Percentiles rank a stretch among this genome's conserved stretches.
phyloP scores from a whole-genome alignment of 352 stramenopile genomes.

The Thalassiosira livingstoniorum region DNA sequence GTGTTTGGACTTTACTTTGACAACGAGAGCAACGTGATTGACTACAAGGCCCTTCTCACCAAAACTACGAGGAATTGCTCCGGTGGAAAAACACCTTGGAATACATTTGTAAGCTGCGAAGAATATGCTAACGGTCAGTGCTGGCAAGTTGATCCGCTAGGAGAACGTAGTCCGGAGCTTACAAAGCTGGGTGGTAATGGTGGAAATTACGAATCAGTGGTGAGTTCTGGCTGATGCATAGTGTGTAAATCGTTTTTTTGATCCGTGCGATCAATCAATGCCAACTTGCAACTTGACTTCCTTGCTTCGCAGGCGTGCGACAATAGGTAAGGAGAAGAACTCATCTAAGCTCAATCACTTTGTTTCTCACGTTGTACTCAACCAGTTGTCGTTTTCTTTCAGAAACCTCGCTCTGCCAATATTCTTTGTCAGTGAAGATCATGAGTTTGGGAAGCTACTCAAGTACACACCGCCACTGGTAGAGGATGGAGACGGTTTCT shows the following conservation, averaged over 20 bases:
- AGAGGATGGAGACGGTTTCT: not conserved
- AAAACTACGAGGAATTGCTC: constrained; percentile 57
- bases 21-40: constrained; percentile 34
- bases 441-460: not conserved
- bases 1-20: constrained; percentile 54
- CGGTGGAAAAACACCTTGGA: constrained; percentile 53
- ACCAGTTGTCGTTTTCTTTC: too few relatives aligned
- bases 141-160: constrained; percentile 28
- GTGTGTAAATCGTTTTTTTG: too few relatives aligned
- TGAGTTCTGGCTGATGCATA: too few relatives aligned
- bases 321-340: too few relatives aligned
- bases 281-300: too few relatives aligned
- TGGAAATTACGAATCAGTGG: constrained; percentile 15
- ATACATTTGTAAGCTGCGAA: constrained; percentile 45
- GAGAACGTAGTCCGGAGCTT: not conserved
- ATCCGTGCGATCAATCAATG: too few relatives aligned
- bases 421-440: constrained; percentile 39
- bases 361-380: too few relatives aligned
- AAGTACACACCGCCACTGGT: constrained; percentile 21
- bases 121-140: constrained; percentile 34
- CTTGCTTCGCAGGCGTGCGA: too few relatives aligned
- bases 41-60: constrained; percentile 48
- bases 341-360: too few relatives aligned
- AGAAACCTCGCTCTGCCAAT: constrained; percentile 26
- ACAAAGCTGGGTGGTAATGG: constrained; percentile 14